Base-by-base conservation (phyloP, 2,329 filamentous ascomycete genomes). In the Gaeumannomyces sp. region DNA sequence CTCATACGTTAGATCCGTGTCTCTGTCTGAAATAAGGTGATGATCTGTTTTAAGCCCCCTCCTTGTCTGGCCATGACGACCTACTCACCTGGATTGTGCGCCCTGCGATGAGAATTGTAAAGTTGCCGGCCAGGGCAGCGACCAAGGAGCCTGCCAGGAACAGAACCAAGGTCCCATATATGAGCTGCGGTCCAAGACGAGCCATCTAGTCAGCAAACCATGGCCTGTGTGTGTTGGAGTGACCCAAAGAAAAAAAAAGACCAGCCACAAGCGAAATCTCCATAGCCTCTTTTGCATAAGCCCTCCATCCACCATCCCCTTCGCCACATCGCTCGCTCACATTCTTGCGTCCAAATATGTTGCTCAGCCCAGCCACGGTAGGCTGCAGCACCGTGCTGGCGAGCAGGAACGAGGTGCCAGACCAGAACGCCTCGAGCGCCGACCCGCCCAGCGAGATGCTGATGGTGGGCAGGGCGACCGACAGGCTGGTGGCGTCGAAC, bases 371-470 rank as follows among this genome's bases (percentile, higher is more conserved):
- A 8, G 75, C 73, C 28, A 77, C 81, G 2, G 88, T 86, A 4
- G 85, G 86, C 69, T 87, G 83, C 58, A 85, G 80, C 35, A 79
- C 82, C 0, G 88, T 86, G 65, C 84, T 86, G 3, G 87, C 84
- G 6, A 92, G 80, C 5, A 92, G 77, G 68, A 89, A 92, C 22
- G 85, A 86, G 5, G 89, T 91, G 2, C 88, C 89, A 16, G 86
- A 83, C 89, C 88, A 91, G 71, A 91, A 91, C 0, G 87, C 85
- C 74, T 90, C 79, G 60, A 85, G 81, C 2, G 83, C 83, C 0
- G 78, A 80, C 59, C 84, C 83, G 33, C 77, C 68, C 8, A 87
- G 76, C 27, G 80, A 80, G 10, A 73, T 68, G n/a, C 83, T 80
- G 65, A 86, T 83, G 57, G 79, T 80, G 5, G 79, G 82, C 38